Evolutionary conservation across 2,329 filamentous ascomycete genomes (phyloP).

Genomic region (Sphaceloma murrayae): DNA sequence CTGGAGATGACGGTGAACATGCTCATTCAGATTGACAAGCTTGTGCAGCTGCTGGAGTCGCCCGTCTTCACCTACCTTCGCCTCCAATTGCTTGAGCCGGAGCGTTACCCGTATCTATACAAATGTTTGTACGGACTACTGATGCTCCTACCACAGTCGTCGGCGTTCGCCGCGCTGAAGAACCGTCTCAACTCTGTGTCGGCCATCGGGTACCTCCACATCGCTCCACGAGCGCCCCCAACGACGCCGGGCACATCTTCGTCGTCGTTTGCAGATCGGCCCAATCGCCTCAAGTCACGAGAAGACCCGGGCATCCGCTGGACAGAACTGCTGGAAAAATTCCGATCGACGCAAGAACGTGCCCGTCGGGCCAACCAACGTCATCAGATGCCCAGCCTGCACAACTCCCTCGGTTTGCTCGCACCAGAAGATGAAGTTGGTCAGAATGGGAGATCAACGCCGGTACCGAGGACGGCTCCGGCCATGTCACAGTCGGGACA

Average conservation of each 20-base stretch:
- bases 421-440: conserved; percentile 21
- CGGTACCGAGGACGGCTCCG: neutral
- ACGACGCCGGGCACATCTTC: conserved; percentile 26
- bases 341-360: conserved; percentile 80
- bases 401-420: conserved; percentile 14
- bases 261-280: conserved; percentile 39
- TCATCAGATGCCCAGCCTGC: conserved; percentile 22
- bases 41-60: conserved; percentile 92
- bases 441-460: conserved; percentile 13
- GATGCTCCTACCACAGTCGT: conserved; percentile 97
- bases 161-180: conserved; percentile 90
- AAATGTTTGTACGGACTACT: conserved; percentile 83
- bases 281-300: conserved; percentile 68
- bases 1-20: conserved; percentile 99
- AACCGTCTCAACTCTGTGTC: conserved; percentile 95
- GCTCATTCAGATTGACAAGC: conserved; percentile 95
- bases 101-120: conserved; percentile 89
- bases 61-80: conserved; percentile 97
- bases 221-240: conserved; percentile 56
- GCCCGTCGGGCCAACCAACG: conserved; percentile 57
- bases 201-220: conserved; percentile 90
- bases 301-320: conserved; percentile 73
- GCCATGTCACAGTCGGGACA: neutral
- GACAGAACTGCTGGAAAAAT: conserved; percentile 89
- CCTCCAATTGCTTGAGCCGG: conserved; percentile 87